Percentiles rank a stretch among this genome's conserved stretches.
phyloP scores from a whole-genome alignment of 345 rosid genomes.

The Rhodomyrtus tomentosa region DNA sequence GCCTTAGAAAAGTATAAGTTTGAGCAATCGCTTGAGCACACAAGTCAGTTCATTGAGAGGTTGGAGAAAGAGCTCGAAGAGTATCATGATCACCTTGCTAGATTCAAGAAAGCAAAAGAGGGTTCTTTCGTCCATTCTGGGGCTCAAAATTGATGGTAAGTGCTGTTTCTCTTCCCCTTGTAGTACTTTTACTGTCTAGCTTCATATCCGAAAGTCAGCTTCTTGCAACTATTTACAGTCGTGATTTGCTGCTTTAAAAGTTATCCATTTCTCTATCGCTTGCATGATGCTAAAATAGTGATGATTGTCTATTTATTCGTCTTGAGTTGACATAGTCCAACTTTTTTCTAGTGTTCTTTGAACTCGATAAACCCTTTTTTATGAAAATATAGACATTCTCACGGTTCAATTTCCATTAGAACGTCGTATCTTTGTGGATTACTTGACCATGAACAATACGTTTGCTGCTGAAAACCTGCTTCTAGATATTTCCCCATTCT shows the following conservation, averaged over 20 bases:
- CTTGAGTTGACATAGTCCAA: neutral
- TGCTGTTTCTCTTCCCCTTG: neutral
- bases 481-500: neutral
- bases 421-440: neutral
- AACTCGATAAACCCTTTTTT: neutral
- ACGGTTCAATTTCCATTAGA: neutral
- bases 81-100: conserved; percentile 45
- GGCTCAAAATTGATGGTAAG: neutral
- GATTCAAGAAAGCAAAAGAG: conserved; percentile 39
- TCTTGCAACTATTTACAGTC: neutral
- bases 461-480: neutral
- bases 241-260: neutral
- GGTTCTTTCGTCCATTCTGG: neutral
- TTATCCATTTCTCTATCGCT: neutral
- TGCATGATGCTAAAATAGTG: neutral
- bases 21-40: conserved; percentile 88
- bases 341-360: neutral
- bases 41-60: conserved; percentile 84
- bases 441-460: neutral
- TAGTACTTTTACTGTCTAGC: neutral
- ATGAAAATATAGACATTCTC: neutral
- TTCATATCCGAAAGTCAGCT: neutral
- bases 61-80: conserved; percentile 82
- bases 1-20: conserved; percentile 76
- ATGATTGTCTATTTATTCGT: neutral